Percentiles rank a stretch among this genome's conserved stretches.
Conservation (phyloP, 345 rosid genomes). For the Cardamine occulta region DNA sequence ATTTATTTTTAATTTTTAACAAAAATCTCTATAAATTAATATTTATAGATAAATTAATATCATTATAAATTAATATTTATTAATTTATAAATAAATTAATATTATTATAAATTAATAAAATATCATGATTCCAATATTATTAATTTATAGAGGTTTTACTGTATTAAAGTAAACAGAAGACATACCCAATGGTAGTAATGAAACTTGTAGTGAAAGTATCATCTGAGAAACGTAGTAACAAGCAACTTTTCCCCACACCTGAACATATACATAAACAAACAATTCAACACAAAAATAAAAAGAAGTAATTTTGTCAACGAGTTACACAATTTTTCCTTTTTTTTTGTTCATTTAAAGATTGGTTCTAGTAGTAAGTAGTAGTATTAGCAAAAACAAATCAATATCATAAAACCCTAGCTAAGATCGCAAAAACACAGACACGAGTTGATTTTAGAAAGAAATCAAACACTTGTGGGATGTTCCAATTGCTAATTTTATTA, state of each 20-base stretch:
- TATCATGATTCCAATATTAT: too few species aligned
- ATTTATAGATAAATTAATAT: too few species aligned
- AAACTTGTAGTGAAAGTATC: constrained; percentile 93
- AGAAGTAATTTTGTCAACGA: constrained; percentile 13
- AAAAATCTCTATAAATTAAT: too few species aligned
- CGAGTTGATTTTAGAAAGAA: neutral
- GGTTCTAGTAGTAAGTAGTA: neutral
- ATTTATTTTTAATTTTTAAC: too few species aligned
- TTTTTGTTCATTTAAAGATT: neutral
- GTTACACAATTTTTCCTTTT: neutral
- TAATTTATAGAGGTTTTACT: too few species aligned
- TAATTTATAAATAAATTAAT: too few species aligned
- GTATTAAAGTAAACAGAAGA: constrained; percentile 10
- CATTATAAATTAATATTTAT: too few species aligned
- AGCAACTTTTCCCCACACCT: constrained; percentile 97
- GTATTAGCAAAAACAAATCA: neutral
- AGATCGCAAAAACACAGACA: constrained; percentile 8
- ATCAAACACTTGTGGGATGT: constrained; percentile 1
- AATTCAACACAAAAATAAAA: constrained; percentile 13
- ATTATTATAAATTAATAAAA: too few species aligned
- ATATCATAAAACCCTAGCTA: constrained; percentile 32
- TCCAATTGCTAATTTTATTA: neutral
- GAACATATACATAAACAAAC: constrained; percentile 6
- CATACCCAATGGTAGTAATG: constrained; percentile 89
- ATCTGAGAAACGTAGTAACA: constrained; percentile 92